Evolutionary conservation across 2,329 filamentous ascomycete species (phyloP).

Genomic region (Colletotrichum sp.): DNA sequence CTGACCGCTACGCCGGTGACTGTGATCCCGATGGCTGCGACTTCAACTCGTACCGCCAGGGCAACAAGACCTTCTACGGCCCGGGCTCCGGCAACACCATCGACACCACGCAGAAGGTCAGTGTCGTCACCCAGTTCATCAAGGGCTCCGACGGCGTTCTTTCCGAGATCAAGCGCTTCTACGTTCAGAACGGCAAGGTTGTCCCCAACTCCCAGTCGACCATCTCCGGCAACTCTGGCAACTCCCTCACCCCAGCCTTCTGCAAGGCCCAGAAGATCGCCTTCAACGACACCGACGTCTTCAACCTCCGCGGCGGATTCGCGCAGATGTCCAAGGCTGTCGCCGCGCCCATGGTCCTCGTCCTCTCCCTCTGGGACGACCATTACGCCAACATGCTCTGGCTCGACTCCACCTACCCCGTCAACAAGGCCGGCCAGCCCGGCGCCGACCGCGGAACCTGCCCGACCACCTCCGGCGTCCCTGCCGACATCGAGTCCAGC

Average conservation of each 20-base stretch:
- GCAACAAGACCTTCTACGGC: conserved; percentile 67
- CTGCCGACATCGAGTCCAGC: conserved; percentile 50
- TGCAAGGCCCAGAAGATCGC: conserved; percentile 62
- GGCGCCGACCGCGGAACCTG: conserved; percentile 62
- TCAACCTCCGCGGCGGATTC: conserved; percentile 61
- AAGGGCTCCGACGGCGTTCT: conserved; percentile 53
- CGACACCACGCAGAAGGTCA: conserved; percentile 64
- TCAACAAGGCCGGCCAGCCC: conserved; percentile 35
- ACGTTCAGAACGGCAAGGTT: conserved; percentile 65
- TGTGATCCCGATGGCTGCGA: conserved; percentile 75
- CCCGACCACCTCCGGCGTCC: conserved; percentile 53
- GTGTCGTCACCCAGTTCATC: conserved; percentile 70
- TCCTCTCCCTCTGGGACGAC: conserved; percentile 66
- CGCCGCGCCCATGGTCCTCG: conserved; percentile 48
- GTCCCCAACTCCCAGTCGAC: conserved; percentile 56
- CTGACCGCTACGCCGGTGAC: conserved; percentile 61
- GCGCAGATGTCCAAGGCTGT: conserved; percentile 56
- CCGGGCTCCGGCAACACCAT: conserved; percentile 54
- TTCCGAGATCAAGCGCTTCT: conserved; percentile 66
- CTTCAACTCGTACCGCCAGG: conserved; percentile 72
- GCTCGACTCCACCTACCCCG: conserved; percentile 72
- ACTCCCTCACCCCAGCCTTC: conserved; percentile 59
- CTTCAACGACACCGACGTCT: conserved; percentile 60
- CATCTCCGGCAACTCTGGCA: conserved; percentile 42
- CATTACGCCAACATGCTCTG: conserved; percentile 50